A percentile compares a stretch with the other conserved stretches of the same genome.
phyloP scores from a whole-genome alignment of 805 yeast genomes.

The Yamadazyma philogaea region DNA sequence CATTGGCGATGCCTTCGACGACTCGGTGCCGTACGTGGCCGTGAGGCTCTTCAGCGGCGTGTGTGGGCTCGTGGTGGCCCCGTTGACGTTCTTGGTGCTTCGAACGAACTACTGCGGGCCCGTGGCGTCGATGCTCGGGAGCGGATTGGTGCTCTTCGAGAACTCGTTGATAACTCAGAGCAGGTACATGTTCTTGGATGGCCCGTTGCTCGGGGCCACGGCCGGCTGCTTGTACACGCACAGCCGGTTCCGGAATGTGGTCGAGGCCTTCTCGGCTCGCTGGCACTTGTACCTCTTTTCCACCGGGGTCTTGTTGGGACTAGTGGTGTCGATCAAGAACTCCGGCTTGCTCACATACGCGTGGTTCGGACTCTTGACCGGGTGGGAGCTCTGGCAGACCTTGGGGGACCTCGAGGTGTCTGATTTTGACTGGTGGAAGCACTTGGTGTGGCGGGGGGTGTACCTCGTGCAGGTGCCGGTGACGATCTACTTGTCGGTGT shows the following conservation, averaged over 20 bases:
- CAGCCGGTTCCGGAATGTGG: constrained; percentile 45
- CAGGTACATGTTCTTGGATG: constrained; percentile 44
- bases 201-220: constrained; percentile 43
- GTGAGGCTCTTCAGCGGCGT: constrained; percentile 58
- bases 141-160: constrained; percentile 56
- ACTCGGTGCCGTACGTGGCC: constrained; percentile 44
- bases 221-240: constrained; percentile 50
- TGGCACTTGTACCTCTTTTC: constrained; percentile 55
- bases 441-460: constrained; percentile 37
- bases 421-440: constrained; percentile 34
- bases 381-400: constrained; percentile 60
- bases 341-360: constrained; percentile 64
- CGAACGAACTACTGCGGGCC: constrained; percentile 55
- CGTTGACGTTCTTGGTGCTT: constrained; percentile 53
- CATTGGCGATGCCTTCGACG: constrained; percentile 41
- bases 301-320: constrained; percentile 52
- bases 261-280: constrained; percentile 39
- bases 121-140: constrained; percentile 47
- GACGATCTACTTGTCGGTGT: constrained; percentile 53
- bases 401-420: constrained; percentile 64
- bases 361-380: constrained; percentile 55
- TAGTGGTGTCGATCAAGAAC: constrained; percentile 62
- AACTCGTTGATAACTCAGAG: constrained; percentile 63
- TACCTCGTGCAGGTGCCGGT: constrained; percentile 54
- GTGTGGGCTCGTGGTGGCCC: constrained; percentile 51